Conservation (phyloP, 805 yeast species). For the Phaffomyces antillensis region DNA sequence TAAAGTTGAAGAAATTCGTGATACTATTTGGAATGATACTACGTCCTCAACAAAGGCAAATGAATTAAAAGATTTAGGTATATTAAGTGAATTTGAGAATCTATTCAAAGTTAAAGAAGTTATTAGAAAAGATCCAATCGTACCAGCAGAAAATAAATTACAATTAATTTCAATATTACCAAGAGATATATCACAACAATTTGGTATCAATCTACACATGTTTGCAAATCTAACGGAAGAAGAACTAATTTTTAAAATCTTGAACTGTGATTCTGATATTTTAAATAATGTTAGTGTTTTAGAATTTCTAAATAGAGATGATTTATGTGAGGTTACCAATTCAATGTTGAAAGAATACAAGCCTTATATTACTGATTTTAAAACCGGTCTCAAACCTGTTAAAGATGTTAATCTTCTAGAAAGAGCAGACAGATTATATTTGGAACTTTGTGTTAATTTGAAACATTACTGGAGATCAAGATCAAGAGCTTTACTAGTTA, state of each 20-base stretch:
- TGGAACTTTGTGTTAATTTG: conserved; percentile 61
- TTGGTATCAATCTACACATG: conserved; percentile 69
- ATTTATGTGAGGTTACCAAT: conserved; percentile 51
- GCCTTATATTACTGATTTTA: conserved; percentile 54
- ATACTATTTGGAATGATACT: conserved; percentile 56
- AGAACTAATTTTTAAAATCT: conserved; percentile 46
- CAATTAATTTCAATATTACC: conserved; percentile 52
- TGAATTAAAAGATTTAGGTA: conserved; percentile 50
- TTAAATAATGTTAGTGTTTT: conserved; percentile 48
- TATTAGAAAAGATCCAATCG: conserved; percentile 21
- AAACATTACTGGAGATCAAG: conserved; percentile 68
- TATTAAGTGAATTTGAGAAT: conserved; percentile 56
- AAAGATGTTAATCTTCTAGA: conserved; percentile 52
- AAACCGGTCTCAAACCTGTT: conserved; percentile 34
- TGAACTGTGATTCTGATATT: conserved; percentile 53
- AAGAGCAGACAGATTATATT: conserved; percentile 62
- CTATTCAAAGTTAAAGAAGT: conserved; percentile 46
- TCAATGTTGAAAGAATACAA: conserved; percentile 48
- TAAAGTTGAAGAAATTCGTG: conserved; percentile 48
- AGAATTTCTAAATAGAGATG: conserved; percentile 67
- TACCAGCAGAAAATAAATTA: conserved; percentile 33
- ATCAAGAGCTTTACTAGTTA: conserved; percentile 51
- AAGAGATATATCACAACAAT: conserved; percentile 70
- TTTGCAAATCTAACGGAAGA: conserved; percentile 47
- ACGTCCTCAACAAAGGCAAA: conserved; percentile 39